Evolutionary conservation across 2,329 filamentous ascomycete genomes (phyloP).

Genomic region (Shiraia sp.): DNA sequence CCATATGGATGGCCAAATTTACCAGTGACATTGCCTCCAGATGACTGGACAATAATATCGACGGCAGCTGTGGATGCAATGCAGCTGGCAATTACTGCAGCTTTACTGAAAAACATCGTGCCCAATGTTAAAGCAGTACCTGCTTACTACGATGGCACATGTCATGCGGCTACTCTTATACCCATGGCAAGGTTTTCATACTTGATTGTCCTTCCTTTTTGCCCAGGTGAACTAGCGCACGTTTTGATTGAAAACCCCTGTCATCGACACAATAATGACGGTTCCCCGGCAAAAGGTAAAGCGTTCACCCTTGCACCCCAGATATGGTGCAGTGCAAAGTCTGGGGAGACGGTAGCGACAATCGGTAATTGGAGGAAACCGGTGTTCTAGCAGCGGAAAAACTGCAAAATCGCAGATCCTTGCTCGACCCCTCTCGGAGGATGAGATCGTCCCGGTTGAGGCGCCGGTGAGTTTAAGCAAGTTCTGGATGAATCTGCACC

Average conservation of each 20-base stretch:
- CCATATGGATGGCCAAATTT: conserved; percentile 34
- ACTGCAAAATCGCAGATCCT: conserved; percentile 20
- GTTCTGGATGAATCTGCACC: not conserved
- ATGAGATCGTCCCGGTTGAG: conserved; percentile 1
- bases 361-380: conserved; percentile 28
- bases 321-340: conserved; percentile 5
- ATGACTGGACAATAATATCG: conserved; percentile 30
- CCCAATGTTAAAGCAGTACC: conserved; percentile 5
- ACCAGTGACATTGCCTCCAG: conserved; percentile 34
- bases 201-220: conserved; percentile 8
- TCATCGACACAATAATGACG: conserved; percentile 1
- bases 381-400: conserved; percentile 21
- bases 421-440: conserved; percentile 5
- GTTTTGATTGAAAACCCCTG: not conserved
- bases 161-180: not conserved
- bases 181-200: conserved; percentile 1
- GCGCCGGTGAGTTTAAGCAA: not conserved
- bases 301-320: conserved; percentile 1
- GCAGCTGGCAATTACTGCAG: conserved; percentile 23
- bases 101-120: conserved; percentile 26
- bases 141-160: conserved; percentile 1
- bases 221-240: conserved; percentile 1
- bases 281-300: conserved; percentile 2
- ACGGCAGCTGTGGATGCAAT: conserved; percentile 25
- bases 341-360: not conserved